phyloP scores from a whole-genome alignment of 1,284 basidiomycete species.

The Malassezia nana region DNA sequence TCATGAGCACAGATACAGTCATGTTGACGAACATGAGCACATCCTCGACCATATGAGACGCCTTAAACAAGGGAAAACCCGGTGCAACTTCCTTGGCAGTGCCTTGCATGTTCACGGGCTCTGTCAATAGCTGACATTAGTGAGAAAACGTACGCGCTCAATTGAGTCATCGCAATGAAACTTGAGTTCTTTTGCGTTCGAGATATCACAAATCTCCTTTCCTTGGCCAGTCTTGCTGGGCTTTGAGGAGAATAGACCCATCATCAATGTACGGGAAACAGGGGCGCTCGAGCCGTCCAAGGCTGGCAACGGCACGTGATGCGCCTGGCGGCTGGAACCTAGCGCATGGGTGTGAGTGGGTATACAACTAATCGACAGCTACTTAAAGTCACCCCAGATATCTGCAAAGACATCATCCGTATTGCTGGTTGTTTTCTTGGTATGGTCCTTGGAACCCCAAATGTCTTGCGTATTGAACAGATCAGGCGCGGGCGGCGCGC shows the following conservation, averaged over 20 bases:
- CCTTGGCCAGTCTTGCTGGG: not conserved
- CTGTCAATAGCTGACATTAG: conserved; percentile 7
- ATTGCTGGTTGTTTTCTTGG: not conserved
- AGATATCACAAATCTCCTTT: not conserved
- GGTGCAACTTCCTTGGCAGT: not conserved
- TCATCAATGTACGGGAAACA: not conserved
- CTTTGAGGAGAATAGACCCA: conserved; percentile 2
- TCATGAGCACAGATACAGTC: conserved; percentile 33
- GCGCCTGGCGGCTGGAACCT: not conserved
- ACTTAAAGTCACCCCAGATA: conserved; percentile 47
- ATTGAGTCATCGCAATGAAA: conserved; percentile 14
- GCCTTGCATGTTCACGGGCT: not conserved
- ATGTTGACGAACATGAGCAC: conserved; percentile 30
- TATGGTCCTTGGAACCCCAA: conserved; percentile 19
- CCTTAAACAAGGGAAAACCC: conserved; percentile 20
- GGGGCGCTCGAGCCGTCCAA: not conserved
- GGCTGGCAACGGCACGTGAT: conserved; percentile 1
- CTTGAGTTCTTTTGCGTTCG: conserved; percentile 13
- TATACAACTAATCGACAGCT: conserved; percentile 5
- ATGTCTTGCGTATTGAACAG: conserved; percentile 37
- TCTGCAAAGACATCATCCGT: conserved; percentile 42
- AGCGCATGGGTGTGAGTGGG: not conserved
- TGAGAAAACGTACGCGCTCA: conserved; percentile 11
- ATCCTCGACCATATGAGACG: conserved; percentile 36
- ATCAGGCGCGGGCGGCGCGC: not conserved